Conservation (phyloP, 2,329 filamentous ascomycete genomes). For the Colletotrichum tabaci region DNA sequence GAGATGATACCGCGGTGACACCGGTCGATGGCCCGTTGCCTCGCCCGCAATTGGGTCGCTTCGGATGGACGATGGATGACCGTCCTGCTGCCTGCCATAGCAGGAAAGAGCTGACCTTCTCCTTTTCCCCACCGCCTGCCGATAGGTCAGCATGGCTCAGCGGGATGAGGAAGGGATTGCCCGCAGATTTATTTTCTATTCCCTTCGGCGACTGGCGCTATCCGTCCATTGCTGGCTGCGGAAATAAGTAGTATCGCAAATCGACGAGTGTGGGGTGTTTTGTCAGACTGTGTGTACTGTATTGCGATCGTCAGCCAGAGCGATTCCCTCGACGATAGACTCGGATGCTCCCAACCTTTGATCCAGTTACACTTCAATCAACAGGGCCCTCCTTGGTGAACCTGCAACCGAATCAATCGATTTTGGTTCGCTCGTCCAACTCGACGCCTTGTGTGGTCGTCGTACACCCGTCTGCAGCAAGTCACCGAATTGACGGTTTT, state of each 20-base stretch:
- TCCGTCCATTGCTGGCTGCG: conserved; percentile 3
- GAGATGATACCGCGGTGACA: too few relatives aligned
- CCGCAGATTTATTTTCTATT: neutral
- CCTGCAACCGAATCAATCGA: neutral
- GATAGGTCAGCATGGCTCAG: neutral
- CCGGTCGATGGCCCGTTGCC: too few relatives aligned
- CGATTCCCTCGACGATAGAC: too few relatives aligned
- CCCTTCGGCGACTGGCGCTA: neutral
- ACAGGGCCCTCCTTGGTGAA: neutral
- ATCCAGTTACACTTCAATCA: neutral
- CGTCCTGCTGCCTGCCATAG: conserved; percentile 22
- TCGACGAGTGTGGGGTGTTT: neutral
- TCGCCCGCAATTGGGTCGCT: too few relatives aligned
- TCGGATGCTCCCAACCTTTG: too few relatives aligned
- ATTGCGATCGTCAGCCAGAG: too few relatives aligned
- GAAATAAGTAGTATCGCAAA: neutral
- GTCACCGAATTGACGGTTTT: neutral
- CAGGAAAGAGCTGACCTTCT: conserved; percentile 3
- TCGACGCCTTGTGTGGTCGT: neutral
- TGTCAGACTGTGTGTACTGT: neutral
- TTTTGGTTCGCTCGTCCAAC: neutral
- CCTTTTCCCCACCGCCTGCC: neutral
- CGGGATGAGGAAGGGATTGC: conserved; percentile 2
- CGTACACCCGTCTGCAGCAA: conserved; percentile 13
- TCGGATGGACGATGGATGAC: neutral